These are phyloP conservation scores for Pleodorina starrii DNA, from an alignment of 139 green algal species.

Conservation along the genomic window DNA sequence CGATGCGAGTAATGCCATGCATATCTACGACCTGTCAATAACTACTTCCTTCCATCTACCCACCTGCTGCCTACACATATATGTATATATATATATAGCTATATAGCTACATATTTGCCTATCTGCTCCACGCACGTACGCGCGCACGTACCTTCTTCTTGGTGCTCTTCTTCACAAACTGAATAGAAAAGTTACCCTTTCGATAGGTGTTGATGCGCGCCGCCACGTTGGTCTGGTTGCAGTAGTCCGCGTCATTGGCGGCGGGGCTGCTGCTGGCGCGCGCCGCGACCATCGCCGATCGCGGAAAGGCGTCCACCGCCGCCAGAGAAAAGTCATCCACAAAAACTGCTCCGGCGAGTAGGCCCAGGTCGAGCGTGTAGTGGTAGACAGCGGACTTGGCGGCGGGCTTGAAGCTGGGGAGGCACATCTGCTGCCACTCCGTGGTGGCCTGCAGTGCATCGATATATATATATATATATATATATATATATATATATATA, in stretches of 20 bases:
- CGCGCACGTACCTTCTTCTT: background rate
- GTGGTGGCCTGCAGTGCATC: background rate
- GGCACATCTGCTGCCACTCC: background rate
- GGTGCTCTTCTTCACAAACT: background rate
- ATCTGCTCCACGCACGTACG: background rate
- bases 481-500: background rate
- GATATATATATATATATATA: background rate
- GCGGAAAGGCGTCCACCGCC: background rate
- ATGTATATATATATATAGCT: too few species aligned
- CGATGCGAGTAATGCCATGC: too few species aligned
- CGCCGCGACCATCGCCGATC: background rate
- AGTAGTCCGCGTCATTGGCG: background rate
- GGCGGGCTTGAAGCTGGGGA: background rate
- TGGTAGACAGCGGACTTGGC: background rate
- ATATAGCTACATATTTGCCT: background rate
- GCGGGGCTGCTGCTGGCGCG: background rate
- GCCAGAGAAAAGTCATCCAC: slow-evolving; percentile 19
- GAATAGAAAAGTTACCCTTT: background rate
- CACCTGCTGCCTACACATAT: background rate
- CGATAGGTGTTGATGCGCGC: background rate
- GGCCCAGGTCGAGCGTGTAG: background rate
- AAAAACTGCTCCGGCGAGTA: background rate
- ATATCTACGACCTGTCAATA: too few species aligned
- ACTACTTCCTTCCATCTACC: too few species aligned
- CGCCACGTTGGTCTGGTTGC: background rate